Evolutionary conservation across 257 asterid genomes (phyloP).

Genomic region (Nicotiana tomentosiformis): DNA sequence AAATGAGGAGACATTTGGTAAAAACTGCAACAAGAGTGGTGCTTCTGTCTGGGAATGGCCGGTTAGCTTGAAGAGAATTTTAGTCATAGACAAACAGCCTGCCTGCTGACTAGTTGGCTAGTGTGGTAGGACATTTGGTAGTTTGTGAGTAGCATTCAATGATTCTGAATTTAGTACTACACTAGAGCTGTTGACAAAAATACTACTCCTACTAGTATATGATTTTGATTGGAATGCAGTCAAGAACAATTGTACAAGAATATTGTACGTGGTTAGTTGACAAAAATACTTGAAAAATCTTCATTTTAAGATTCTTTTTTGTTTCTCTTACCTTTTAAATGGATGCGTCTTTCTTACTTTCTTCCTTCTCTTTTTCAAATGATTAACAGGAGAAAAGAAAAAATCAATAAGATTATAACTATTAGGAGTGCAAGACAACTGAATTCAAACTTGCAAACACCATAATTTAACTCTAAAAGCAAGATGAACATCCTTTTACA

Average conservation of each 20-base stretch:
- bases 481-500: not conserved
- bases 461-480: no score
- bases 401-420: no score
- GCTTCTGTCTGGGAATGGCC: not conserved
- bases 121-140: not conserved
- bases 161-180: not conserved
- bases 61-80: not conserved
- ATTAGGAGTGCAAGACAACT: no score
- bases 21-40: not conserved
- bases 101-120: not conserved
- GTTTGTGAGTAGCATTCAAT: not conserved
- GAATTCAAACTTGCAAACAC: no score
- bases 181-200: not conserved
- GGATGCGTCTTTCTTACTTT: no score
- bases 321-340: not conserved
- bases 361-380: no score
- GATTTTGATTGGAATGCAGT: not conserved
- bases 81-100: not conserved
- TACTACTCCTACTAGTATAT: not conserved
- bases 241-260: not conserved
- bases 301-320: not conserved
- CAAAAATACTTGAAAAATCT: not conserved
- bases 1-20: no score
- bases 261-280: not conserved
- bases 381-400: no score